Conservation (phyloP, 192 early-diverging fungal genomes). For the Coemansia sp. region DNA sequence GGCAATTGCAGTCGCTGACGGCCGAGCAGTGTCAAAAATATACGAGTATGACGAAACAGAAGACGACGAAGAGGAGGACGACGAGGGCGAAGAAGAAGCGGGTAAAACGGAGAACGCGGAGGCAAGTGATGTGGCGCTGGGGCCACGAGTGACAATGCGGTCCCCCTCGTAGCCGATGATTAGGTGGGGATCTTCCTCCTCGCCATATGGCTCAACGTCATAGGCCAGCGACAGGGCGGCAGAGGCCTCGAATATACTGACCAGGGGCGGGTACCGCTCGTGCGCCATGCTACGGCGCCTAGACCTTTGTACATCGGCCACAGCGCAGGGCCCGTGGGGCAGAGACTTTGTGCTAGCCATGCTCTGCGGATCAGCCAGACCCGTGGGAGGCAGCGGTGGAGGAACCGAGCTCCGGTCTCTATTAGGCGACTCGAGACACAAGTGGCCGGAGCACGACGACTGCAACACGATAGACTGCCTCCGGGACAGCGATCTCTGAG, state of each 20-base stretch:
- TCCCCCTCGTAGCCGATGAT: neutral
- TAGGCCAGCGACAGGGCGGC: neutral
- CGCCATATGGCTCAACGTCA: neutral
- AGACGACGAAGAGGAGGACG: constrained; percentile 31
- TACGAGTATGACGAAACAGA: constrained; percentile 45
- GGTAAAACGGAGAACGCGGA: constrained; percentile 21
- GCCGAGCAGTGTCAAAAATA: constrained; percentile 44
- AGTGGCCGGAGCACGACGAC: constrained; percentile 28
- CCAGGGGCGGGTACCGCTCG: constrained; percentile 52
- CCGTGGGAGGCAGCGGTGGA: neutral
- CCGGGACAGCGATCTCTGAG: constrained; percentile 25
- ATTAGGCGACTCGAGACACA: constrained; percentile 15
- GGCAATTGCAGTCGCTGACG: constrained; percentile 9
- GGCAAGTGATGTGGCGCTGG: constrained; percentile 28
- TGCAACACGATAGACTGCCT: constrained; percentile 44
- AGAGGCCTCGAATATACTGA: constrained; percentile 39
- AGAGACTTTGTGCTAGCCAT: constrained; percentile 36
- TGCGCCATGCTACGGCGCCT: constrained; percentile 41
- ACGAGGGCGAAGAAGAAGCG: constrained; percentile 10
- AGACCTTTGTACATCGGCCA: constrained; percentile 8
- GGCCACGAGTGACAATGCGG: neutral
- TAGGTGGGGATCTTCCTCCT: neutral
- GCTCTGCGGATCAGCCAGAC: constrained; percentile 13
- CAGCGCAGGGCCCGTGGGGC: constrained; percentile 5
- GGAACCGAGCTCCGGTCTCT: neutral